Evolutionary conservation across 2,329 filamentous ascomycete species (phyloP).

Genomic region (Scleromitrula shiraiana): DNA sequence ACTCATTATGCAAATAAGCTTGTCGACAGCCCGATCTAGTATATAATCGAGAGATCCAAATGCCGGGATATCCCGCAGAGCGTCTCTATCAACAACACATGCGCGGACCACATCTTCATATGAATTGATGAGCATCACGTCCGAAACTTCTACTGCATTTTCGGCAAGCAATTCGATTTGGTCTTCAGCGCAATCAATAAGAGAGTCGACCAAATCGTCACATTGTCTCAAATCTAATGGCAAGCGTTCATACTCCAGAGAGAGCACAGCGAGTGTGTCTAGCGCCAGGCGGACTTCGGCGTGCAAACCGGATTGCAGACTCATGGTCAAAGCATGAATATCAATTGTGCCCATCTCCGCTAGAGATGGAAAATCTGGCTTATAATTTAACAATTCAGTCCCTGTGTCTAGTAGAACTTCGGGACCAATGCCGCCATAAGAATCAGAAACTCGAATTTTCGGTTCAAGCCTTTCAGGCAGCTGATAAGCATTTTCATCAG

Average conservation of each 20-base stretch:
- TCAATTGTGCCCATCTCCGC: constrained; percentile 82
- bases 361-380: constrained; percentile 67
- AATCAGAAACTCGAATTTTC: constrained; percentile 45
- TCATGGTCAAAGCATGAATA: constrained; percentile 80
- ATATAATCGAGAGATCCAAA: constrained; percentile 75
- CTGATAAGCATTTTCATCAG: too few relatives aligned
- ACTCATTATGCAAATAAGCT: constrained; percentile 82
- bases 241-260: constrained; percentile 52
- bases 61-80: constrained; percentile 61
- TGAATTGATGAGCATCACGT: constrained; percentile 71
- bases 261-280: constrained; percentile 65
- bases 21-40: constrained; percentile 78
- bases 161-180: constrained; percentile 80
- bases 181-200: constrained; percentile 86
- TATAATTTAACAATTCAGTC: constrained; percentile 54
- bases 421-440: constrained; percentile 59
- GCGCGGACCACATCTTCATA: constrained; percentile 83
- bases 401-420: neutral
- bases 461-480: constrained; percentile 41
- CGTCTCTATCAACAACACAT: constrained; percentile 66
- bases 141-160: constrained; percentile 75
- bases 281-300: constrained; percentile 84
- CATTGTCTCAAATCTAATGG: constrained; percentile 63
- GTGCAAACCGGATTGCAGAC: constrained; percentile 82
- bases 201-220: constrained; percentile 79